phyloP scores from a whole-genome alignment of 1,284 basidiomycete genomes.

The Rhizoctonia solani region DNA sequence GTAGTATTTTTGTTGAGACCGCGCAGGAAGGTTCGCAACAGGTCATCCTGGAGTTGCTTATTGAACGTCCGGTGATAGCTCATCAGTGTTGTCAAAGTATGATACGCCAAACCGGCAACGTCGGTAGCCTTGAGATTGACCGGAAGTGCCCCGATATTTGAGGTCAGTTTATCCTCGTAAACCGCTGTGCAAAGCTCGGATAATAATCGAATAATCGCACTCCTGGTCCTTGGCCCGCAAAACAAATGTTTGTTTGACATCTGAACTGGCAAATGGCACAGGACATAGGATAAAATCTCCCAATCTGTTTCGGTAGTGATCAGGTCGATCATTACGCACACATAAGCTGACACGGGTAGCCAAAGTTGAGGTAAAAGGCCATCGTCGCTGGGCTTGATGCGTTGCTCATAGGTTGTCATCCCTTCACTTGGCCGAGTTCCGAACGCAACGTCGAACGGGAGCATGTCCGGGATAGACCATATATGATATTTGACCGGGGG shows the following conservation, averaged over 20 bases:
- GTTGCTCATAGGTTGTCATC: constrained; percentile 65
- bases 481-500: constrained; percentile 53
- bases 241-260: constrained; percentile 96
- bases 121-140: constrained; percentile 73
- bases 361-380: constrained; percentile 52
- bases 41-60: constrained; percentile 60
- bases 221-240: constrained; percentile 82
- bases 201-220: constrained; percentile 68
- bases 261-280: constrained; percentile 91
- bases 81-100: constrained; percentile 86
- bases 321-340: constrained; percentile 68
- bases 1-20: constrained; percentile 76
- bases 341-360: constrained; percentile 81
- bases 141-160: constrained; percentile 66
- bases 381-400: constrained; percentile 43
- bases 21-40: constrained; percentile 82
- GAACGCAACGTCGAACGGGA: constrained; percentile 68
- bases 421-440: constrained; percentile 73
- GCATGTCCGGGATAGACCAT: constrained; percentile 79
- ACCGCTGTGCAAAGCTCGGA: constrained; percentile 72
- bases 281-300: constrained; percentile 92
- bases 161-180: constrained; percentile 61
- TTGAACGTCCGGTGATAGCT: constrained; percentile 86
- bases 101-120: constrained; percentile 86
- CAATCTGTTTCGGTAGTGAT: constrained; percentile 82